A percentile compares a stretch with the other conserved stretches of the same genome.
These are phyloP conservation scores for Fonsecaea nubica DNA, from an alignment of 2,329 filamentous ascomycete genomes.

Conservation along the genomic window DNA sequence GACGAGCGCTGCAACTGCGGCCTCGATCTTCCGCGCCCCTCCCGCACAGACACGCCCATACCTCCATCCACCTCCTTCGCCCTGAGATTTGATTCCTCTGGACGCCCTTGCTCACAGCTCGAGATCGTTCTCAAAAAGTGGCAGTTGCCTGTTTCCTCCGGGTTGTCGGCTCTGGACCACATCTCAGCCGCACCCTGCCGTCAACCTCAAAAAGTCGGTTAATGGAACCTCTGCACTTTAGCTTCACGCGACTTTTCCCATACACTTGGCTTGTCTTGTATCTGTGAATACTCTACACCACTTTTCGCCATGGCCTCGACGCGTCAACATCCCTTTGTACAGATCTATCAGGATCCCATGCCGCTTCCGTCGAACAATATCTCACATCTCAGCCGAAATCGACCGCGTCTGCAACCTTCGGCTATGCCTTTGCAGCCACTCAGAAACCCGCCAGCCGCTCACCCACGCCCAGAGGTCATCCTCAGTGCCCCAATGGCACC, in stretches of 20 bases:
- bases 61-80: slow-evolving; percentile 24
- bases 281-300: slow-evolving; percentile 21
- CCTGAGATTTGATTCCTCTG: slow-evolving; percentile 31
- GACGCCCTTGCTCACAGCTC: slow-evolving; percentile 28
- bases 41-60: slow-evolving; percentile 37
- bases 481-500: slow-evolving; percentile 66
- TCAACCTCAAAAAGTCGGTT: slow-evolving; percentile 26
- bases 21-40: slow-evolving; percentile 23
- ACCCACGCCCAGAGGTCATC: slow-evolving; percentile 66
- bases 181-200: slow-evolving; percentile 13
- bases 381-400: slow-evolving; percentile 43
- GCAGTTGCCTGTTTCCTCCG: slow-evolving; percentile 13
- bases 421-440: slow-evolving; percentile 54
- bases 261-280: slow-evolving; percentile 25
- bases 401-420: slow-evolving; percentile 58
- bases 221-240: slow-evolving; percentile 26
- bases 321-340: slow-evolving; percentile 55
- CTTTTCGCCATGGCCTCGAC: slow-evolving; percentile 40
- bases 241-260: slow-evolving; percentile 34
- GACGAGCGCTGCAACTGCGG: slow-evolving; percentile 15
- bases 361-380: slow-evolving; percentile 48
- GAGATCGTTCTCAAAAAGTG: slow-evolving; percentile 22
- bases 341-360: slow-evolving; percentile 65
- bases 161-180: slow-evolving; percentile 17
- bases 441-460: slow-evolving; percentile 43